Evolutionary conservation across 1,284 basidiomycete species (phyloP).

Genomic region (Leccinum pachyderme): DNA sequence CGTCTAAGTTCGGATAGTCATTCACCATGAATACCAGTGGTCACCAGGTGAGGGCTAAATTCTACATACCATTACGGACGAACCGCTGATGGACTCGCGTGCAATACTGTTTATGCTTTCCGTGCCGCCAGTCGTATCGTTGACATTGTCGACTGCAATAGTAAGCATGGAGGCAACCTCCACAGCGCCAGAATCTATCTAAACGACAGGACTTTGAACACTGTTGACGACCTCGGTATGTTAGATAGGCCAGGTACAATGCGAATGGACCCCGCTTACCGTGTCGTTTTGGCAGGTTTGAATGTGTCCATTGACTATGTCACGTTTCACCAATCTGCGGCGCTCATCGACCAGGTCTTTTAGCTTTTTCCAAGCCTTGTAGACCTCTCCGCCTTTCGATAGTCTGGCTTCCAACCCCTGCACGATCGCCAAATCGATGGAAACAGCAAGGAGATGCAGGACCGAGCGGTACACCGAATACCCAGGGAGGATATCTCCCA

Average conservation of each 20-base stretch:
- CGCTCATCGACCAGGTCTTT: slow-evolving; percentile 20
- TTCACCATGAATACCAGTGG: background rate
- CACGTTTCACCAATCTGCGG: slow-evolving; percentile 18
- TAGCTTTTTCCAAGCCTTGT: slow-evolving; percentile 23
- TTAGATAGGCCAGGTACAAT: slow-evolving; percentile 1
- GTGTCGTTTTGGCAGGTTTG: slow-evolving; percentile 30
- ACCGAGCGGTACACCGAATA: slow-evolving; percentile 32
- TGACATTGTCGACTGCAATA: slow-evolving; percentile 29
- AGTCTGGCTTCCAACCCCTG: slow-evolving; percentile 14
- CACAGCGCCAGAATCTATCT: slow-evolving; percentile 22
- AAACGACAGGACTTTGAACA: slow-evolving; percentile 21
- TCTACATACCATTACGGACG: slow-evolving; percentile 18
- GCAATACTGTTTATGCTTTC: slow-evolving; percentile 30
- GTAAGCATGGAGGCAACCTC: slow-evolving; percentile 27
- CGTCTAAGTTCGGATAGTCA: slow-evolving; percentile 10
- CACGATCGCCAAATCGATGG: slow-evolving; percentile 10
- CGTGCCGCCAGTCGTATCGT: slow-evolving; percentile 25
- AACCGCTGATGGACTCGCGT: slow-evolving; percentile 20
- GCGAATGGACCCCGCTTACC: slow-evolving; percentile 2
- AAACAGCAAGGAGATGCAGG: slow-evolving; percentile 12
- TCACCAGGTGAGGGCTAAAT: background rate
- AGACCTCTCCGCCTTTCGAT: slow-evolving; percentile 16
- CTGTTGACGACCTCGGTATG: slow-evolving; percentile 5
- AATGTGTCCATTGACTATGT: slow-evolving; percentile 18
- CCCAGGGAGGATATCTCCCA: slow-evolving; percentile 20